Evolutionary conservation across 345 rosid genomes (phyloP), one percentile per base, ranked within the genome.

Genomic region (Hirschfeldia incana): DNA sequence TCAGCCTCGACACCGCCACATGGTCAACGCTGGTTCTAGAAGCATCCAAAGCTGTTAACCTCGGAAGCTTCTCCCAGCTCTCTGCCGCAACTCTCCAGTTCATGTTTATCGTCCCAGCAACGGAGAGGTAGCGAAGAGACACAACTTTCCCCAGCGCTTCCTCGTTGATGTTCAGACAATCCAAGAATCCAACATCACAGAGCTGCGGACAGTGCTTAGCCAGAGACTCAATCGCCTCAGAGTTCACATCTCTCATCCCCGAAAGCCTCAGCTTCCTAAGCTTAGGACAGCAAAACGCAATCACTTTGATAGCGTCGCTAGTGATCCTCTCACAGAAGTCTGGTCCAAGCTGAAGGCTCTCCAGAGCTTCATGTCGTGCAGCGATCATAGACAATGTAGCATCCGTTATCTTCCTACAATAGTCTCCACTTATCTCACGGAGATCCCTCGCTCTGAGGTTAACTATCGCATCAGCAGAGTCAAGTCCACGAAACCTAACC

Each of bases 331-430:
- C 92, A 58, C 97, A 91, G 39, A 86, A 88, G 29, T 89, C 96
- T 0, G 96, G 94, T 77, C 97, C 98, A 51, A 93, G 90, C 79
- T 91, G 90, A 76, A 93, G 90, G 69, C 94, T 86, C 82, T 91
- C 94, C 13, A 93, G 90, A 29, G 70, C 77, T 70, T 87, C 92
- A 33, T 93, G 98, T 28, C 97, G 91, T 7, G 94, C 93, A 0
- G 77, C 94, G 67, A 89, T 85, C 80, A 93, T 81, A 30, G 93
- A 87, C 13, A 93, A 87, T 51, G 92, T 88, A 58, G 93, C 94
- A 86, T 93, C 94, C 0, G 94, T 88, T 74, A 93, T 78, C 79
- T 93, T 89, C 86, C 89, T 80, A 81, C 94, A 89, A 76, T 86
- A 85, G 72, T 92, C 96, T 2, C 94, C 94, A 30, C 91, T 91